Base-by-base conservation (phyloP, 371 early-diverging fungal species). In the Mortierella sp. region DNA sequence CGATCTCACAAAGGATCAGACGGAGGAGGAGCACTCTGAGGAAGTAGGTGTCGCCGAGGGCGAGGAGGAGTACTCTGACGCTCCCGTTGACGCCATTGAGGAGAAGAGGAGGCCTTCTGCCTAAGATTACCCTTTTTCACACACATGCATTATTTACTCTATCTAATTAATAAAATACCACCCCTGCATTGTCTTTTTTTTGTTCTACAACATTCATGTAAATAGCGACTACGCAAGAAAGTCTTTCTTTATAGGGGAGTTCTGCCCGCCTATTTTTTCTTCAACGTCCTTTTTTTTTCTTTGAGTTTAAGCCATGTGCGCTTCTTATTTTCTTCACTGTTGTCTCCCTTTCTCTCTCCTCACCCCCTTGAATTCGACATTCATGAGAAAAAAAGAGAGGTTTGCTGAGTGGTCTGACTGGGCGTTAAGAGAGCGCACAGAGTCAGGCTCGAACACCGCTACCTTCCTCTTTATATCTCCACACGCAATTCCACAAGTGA, bases 1-100 rank as follows among this genome's bases (percentile, higher is more conserved):
- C 19, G 84, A 84, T 71, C 74, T 84, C 28, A 72, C 63, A 44
- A 19, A 48, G 28, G 84, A 79, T 34, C 78, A 80, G 70, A 76
- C 34, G 74, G 74, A 57, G 0, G 72, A 83, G 72, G 72, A 83
- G 74, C 71, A 76, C 0, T 70, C 57, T 1, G 86, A 58, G 28
- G 63, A 70, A 19, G 75, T 70, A 72, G 82, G 47, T 24, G 63
- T 70, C 21, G 77, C 57, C 72, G 75, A 42, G 42, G 68, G 44
- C 24, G 38, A 79, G 26, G 63, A 74, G 70, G 70, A 73, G 28
- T 44, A 42, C 42, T 54, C 70, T 70, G 83, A 83, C 6, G 88
- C 81, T 68, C 70, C 74, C 28, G 26, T 60, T 34, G 76, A 24
- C 26, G 78, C 76, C 48, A 77, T 75, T 73, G 28, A 58, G 5